Conservation (phyloP, 371 early-diverging fungal species). For the Mortierella sp. region DNA sequence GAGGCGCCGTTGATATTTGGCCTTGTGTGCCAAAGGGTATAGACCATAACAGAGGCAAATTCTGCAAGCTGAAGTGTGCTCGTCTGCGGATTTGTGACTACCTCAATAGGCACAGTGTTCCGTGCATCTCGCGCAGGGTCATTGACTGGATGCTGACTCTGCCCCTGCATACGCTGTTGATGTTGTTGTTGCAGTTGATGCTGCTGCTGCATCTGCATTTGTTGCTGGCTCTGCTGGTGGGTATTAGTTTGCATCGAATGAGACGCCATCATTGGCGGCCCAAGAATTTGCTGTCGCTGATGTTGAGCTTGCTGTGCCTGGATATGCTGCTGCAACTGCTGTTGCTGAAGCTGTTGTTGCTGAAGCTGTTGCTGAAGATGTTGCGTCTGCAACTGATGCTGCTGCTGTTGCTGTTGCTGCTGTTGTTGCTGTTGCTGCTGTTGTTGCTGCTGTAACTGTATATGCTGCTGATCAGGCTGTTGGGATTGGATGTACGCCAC, state of each 20-base stretch:
- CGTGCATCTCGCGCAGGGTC: constrained; percentile 27
- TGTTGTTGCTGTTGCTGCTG: constrained; percentile 21
- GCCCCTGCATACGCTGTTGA: constrained; percentile 16
- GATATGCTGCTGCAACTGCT: constrained; percentile 17
- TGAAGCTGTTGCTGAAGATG: constrained; percentile 26
- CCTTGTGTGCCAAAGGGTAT: constrained; percentile 74
- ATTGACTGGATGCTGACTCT: constrained; percentile 17
- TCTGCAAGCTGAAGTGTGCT: constrained; percentile 66
- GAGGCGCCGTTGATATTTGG: constrained; percentile 55
- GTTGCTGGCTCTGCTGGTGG: constrained; percentile 26
- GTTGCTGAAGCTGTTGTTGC: constrained; percentile 28
- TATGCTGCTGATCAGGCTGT: constrained; percentile 7
- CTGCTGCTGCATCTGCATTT: constrained; percentile 14
- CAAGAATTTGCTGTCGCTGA: constrained; percentile 18
- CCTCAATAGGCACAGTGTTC: constrained; percentile 25
- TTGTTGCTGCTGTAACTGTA: constrained; percentile 8
- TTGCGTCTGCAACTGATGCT: constrained; percentile 13
- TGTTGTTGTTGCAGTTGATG: constrained; percentile 21
- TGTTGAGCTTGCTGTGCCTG: constrained; percentile 19
- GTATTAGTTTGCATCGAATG: constrained; percentile 9
- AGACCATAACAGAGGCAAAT: constrained; percentile 74
- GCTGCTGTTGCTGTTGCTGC: constrained; percentile 18
- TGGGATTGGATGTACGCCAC: not conserved
- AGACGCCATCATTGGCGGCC: not conserved
- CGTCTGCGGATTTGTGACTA: constrained; percentile 29